phyloP scores from a whole-genome alignment of 1,284 basidiomycete genomes.

The Moesziomyces sp. region DNA sequence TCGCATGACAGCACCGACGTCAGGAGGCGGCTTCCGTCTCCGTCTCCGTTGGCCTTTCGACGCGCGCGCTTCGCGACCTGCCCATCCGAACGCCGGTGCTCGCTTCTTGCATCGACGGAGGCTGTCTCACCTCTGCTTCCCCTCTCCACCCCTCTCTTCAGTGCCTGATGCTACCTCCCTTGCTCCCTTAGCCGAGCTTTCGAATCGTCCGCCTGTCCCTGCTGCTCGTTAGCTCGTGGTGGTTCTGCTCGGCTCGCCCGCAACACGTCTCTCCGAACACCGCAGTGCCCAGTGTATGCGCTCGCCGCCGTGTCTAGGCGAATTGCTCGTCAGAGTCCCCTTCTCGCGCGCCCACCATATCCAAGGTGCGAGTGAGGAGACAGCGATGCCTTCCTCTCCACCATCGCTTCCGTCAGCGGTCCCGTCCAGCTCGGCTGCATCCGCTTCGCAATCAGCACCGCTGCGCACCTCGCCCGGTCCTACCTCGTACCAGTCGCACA shows the following conservation, averaged over 20 bases:
- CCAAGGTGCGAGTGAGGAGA: neutral
- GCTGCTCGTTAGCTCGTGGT: too few species aligned
- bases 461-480: slow-evolving; percentile 27
- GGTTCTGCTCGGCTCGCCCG: too few species aligned
- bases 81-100: too few species aligned
- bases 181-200: slow-evolving; percentile 16
- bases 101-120: neutral
- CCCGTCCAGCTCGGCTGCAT: slow-evolving; percentile 1
- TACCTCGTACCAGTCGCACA: slow-evolving; percentile 34
- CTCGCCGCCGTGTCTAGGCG: neutral
- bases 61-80: too few species aligned
- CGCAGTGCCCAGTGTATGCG: too few species aligned
- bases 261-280: too few species aligned
- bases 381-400: slow-evolving; percentile 23
- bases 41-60: neutral
- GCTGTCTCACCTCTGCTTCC: neutral
- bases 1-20: slow-evolving; percentile 16
- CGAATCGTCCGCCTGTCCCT: neutral
- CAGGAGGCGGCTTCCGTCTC: neutral
- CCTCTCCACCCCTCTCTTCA: neutral
- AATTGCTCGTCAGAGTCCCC: neutral
- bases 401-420: slow-evolving; percentile 1
- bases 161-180: neutral
- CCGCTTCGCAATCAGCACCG: slow-evolving; percentile 10
- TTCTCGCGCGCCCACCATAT: slow-evolving; percentile 9